These are phyloP conservation scores for Eragrostis tef DNA, from an alignment of 202 grass and related monocot species.

Conservation along the genomic window DNA sequence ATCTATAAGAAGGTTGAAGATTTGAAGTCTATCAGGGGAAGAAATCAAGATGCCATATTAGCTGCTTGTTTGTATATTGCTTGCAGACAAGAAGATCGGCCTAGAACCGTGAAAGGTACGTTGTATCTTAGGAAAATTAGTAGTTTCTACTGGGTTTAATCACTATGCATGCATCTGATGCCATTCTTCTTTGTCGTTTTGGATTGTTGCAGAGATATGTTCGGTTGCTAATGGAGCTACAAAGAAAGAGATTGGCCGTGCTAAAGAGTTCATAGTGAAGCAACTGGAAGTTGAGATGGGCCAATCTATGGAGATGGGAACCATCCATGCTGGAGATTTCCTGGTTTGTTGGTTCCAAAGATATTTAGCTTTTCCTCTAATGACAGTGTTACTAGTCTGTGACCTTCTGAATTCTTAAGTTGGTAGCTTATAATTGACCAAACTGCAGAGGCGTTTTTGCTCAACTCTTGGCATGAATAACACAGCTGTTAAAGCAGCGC, in stretches of 20 bases:
- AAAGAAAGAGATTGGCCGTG: conserved; percentile 97
- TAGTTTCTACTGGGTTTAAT: background rate
- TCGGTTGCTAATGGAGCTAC: conserved; percentile 97
- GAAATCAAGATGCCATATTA: conserved; percentile 96
- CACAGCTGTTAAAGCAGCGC: conserved; percentile 93
- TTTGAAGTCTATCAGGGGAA: conserved; percentile 84
- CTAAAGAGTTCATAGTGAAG: conserved; percentile 98
- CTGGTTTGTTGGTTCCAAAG: conserved; percentile 59
- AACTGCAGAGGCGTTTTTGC: conserved; percentile 87
- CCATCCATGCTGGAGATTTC: conserved; percentile 96
- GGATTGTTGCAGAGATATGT: conserved; percentile 75
- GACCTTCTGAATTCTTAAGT: background rate
- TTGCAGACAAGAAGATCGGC: conserved; percentile 88
- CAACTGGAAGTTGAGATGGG: conserved; percentile 99
- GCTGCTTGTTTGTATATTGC: conserved; percentile 96
- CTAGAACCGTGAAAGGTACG: conserved; percentile 94
- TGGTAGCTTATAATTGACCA: conserved; percentile 33
- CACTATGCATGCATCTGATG: conserved; percentile 24
- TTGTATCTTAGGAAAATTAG: background rate
- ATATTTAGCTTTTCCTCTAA: conserved; percentile 25
- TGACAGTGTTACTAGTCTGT: background rate
- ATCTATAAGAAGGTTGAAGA: conserved; percentile 98
- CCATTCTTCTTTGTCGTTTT: conserved; percentile 8
- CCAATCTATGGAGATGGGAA: conserved; percentile 99
- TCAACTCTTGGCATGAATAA: conserved; percentile 98